phyloP scores from a whole-genome alignment of 805 yeast genomes.

The Saturnispora gosingensis region DNA sequence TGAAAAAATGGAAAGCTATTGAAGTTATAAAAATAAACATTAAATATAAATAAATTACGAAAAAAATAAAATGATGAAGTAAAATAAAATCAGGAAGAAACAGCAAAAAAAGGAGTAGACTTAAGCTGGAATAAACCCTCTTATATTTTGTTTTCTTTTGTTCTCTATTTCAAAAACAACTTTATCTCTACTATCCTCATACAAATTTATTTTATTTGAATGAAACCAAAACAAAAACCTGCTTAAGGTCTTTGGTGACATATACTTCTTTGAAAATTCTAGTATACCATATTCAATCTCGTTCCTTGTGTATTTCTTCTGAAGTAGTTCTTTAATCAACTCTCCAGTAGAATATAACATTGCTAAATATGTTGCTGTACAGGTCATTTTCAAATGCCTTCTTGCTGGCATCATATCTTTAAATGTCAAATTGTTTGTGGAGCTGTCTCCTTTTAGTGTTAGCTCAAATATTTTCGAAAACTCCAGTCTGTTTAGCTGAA shows the following conservation, averaged over 20 bases:
- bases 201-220: background rate
- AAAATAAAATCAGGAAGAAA: too few relatives aligned
- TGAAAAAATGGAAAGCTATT: background rate
- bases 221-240: conserved; percentile 8
- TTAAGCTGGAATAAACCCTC: background rate
- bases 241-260: conserved; percentile 7
- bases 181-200: conserved; percentile 3
- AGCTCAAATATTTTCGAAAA: conserved; percentile 7
- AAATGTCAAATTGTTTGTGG: conserved; percentile 6
- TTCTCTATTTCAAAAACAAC: conserved; percentile 2
- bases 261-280: conserved; percentile 4
- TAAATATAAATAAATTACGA: background rate
- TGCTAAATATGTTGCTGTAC: conserved; percentile 8
- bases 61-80: background rate
- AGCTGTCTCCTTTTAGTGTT: conserved; percentile 4
- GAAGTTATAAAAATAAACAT: background rate
- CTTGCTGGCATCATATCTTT: conserved; percentile 9
- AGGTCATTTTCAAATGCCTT: conserved; percentile 6
- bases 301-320: background rate
- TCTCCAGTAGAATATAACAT: conserved; percentile 8
- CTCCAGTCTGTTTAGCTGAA: conserved; percentile 4
- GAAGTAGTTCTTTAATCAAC: conserved; percentile 6
- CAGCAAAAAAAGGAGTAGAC: too few relatives aligned
- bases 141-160: background rate
- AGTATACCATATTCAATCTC: conserved; percentile 6